Base-by-base conservation (phyloP, 495 filamentous ascomycete genomes). In the Penicillium atrosanguineum region DNA sequence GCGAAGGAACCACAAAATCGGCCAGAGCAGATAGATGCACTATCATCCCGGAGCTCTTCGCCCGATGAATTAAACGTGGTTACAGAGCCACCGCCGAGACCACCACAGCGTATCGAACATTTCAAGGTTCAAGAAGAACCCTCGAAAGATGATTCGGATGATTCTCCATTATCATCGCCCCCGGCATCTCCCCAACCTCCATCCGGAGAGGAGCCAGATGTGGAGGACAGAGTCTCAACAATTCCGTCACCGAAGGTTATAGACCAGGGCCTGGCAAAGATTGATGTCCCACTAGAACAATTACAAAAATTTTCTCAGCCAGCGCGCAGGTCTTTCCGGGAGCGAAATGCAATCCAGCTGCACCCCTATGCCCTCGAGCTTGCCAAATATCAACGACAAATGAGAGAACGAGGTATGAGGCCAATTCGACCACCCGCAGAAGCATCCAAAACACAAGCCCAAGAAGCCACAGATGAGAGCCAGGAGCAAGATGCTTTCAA, bases 311-410 rank as follows among this genome's bases (percentile, higher is more conserved):
- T 71, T 26, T 48, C 64, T 42, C 67, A 66, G 20, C 71, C 71
- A 40, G 56, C 47, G 23, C 61, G 67, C 47, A 66, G 75, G 44
- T 80, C 73, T 25, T 67, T 92, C 15, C 78, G 88, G 26, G 79
- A 86, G 21, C 77, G 88, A 48, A 90, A 88, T 49, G 82, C 87
- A 3, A 89, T 89, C 29, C 88, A 92, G 61, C 67, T 89, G 46
- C 86, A 89, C 56, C 88, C 88, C 0, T 91, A 90, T 62, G 64
- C 81, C 2, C 60, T 87, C 6, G 88, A 91, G 59, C 78, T 78
- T 57, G 86, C 78, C n/a, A 80, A 81, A 50, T 89, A 90, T 62
- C 73, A 77, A 19, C 78, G 62, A 7, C 72, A 76, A 8, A 78
- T 89, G 64, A 83, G 79, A 48, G 79, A 79, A 6, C 70, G 83